A percentile compares a stretch with the other conserved stretches of the same genome.
phyloP scores from a whole-genome alignment of 2,329 filamentous ascomycete species.

The Paecilomyces formosus region DNA sequence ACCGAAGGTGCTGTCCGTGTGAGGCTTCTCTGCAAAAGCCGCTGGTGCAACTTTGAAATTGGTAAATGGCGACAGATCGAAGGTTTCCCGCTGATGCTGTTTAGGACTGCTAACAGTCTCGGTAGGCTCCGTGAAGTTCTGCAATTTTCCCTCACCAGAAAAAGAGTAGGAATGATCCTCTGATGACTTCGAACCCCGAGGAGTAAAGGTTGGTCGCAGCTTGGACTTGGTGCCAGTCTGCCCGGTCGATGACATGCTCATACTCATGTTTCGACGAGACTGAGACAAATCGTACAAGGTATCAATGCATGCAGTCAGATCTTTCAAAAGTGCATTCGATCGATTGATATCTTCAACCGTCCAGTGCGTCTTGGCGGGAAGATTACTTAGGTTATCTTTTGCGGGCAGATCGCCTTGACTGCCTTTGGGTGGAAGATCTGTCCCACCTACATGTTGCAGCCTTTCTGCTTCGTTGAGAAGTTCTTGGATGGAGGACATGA shows the following conservation, averaged over 20 bases:
- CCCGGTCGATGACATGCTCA: constrained; percentile 27
- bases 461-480: constrained; percentile 55
- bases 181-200: constrained; percentile 21
- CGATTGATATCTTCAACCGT: constrained; percentile 46
- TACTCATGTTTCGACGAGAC: constrained; percentile 43
- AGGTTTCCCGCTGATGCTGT: constrained; percentile 13
- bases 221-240: constrained; percentile 16
- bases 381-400: constrained; percentile 21
- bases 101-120: constrained; percentile 16
- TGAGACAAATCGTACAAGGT: constrained; percentile 57
- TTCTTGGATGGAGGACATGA: constrained; percentile 57
- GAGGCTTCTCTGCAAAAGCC: constrained; percentile 1
- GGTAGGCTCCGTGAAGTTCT: constrained; percentile 29
- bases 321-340: constrained; percentile 52
- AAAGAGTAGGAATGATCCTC: constrained; percentile 16
- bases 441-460: constrained; percentile 42
- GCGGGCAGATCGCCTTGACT: constrained; percentile 21
- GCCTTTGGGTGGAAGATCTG: constrained; percentile 29
- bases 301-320: constrained; percentile 57
- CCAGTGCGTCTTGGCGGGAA: constrained; percentile 35
- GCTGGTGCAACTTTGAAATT: constrained; percentile 7
- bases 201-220: constrained; percentile 13
- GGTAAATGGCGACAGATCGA: constrained; percentile 16
- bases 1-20: constrained; percentile 13
- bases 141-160: constrained; percentile 20